phyloP scores from a whole-genome alignment of 2,329 filamentous ascomycete genomes.

The Epichloe uncinata region DNA sequence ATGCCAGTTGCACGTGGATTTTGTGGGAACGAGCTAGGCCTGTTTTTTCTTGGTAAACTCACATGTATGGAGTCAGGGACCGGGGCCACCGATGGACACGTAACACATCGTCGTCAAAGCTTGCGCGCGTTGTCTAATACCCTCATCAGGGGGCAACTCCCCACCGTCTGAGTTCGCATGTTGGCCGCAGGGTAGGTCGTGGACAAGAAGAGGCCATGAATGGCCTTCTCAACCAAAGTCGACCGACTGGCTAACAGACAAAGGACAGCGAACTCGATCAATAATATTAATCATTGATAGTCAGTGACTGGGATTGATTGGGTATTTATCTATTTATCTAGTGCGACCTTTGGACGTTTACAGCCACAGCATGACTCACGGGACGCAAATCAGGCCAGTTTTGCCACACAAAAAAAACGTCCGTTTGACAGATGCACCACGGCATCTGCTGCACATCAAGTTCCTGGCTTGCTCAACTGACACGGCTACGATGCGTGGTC shows the following conservation, averaged over 20 bases:
- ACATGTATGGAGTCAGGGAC: background rate
- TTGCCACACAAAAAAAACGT: background rate
- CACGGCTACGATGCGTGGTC: constrained; percentile 4
- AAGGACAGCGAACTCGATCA: too few species aligned
- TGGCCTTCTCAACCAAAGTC: too few species aligned
- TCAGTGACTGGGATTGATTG: too few species aligned
- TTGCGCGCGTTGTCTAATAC: background rate
- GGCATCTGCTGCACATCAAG: background rate
- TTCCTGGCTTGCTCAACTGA: background rate
- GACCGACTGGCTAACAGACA: too few species aligned
- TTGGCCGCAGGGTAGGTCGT: background rate
- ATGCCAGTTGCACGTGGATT: constrained; percentile 3
- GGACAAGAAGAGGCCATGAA: background rate
- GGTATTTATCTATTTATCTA: too few species aligned
- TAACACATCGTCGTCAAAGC: background rate
- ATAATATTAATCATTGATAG: too few species aligned
- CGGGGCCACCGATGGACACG: constrained; percentile 1
- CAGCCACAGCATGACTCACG: background rate
- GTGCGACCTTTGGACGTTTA: too few species aligned
- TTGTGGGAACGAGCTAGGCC: background rate
- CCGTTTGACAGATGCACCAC: background rate
- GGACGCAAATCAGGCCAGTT: background rate
- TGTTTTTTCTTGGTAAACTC: too few species aligned
- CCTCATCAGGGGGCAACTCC: background rate
- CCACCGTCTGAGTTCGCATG: background rate